Conservation (phyloP, 768 basidiomycete species). For the Fibroporia radiculosa region DNA sequence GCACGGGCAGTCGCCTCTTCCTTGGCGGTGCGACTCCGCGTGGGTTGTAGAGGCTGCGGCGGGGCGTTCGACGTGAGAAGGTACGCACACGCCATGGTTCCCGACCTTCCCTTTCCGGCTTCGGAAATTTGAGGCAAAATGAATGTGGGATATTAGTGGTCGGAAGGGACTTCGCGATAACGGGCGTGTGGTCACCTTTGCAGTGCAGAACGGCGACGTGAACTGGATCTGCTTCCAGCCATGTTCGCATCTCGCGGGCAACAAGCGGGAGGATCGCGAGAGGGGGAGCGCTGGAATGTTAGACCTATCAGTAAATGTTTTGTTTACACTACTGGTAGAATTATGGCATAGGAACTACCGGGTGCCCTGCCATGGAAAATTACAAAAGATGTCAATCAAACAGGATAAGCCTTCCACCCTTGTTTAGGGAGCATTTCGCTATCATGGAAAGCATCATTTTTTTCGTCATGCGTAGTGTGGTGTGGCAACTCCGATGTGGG, state of each 20-base stretch:
- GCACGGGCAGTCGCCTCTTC: slow-evolving; percentile 42
- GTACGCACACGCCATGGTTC: slow-evolving; percentile 80
- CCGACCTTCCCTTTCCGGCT: slow-evolving; percentile 83
- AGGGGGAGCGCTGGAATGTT: slow-evolving; percentile 56
- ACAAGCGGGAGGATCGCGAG: slow-evolving; percentile 65
- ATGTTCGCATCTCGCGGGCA: slow-evolving; percentile 64
- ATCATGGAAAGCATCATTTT: no score
- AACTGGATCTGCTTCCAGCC: slow-evolving; percentile 58
- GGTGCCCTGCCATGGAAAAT: no score
- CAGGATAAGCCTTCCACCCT: no score
- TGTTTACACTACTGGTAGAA: background rate
- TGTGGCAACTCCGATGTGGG: no score
- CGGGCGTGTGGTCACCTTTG: slow-evolving; percentile 47
- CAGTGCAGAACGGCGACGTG: slow-evolving; percentile 80
- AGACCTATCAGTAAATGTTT: background rate
- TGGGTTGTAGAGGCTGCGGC: slow-evolving; percentile 40
- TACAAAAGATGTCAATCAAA: no score
- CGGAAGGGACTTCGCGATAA: no score
- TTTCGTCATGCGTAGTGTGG: no score
- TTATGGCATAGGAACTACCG: no score
- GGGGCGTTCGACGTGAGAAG: slow-evolving; percentile 50
- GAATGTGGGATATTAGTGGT: no score
- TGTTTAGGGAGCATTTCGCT: no score
- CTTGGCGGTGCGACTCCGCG: slow-evolving; percentile 38
- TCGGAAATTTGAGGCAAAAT: background rate